Evolutionary conservation across 2,329 filamentous ascomycete genomes (phyloP).

Genomic region (Aureobasidium leucospermi): DNA sequence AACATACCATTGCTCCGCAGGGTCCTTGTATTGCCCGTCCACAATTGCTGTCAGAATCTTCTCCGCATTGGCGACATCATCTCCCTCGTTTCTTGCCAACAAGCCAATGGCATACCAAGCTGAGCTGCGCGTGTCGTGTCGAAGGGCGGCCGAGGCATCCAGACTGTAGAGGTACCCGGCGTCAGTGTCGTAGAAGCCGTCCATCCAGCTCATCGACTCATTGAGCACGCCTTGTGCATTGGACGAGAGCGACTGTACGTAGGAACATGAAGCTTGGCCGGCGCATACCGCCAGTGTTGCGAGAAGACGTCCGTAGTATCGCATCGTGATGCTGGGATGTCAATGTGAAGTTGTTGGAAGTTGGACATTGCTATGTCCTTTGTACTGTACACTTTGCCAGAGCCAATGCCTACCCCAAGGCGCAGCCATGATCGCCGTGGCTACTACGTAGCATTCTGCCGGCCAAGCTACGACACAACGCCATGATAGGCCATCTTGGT

Average conservation of each 20-base stretch:
- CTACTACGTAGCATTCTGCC: not conserved
- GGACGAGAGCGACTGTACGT: not conserved
- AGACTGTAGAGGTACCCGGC: slow-evolving; percentile 50
- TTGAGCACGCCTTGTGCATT: slow-evolving; percentile 26
- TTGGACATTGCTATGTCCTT: not conserved
- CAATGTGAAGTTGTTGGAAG: not conserved
- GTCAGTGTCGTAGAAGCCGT: slow-evolving; percentile 46
- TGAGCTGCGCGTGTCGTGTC: slow-evolving; percentile 51
- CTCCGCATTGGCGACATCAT: slow-evolving; percentile 45
- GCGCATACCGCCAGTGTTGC: not conserved
- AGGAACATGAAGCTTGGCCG: not conserved
- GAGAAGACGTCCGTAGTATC: not conserved
- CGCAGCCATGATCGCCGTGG: not conserved
- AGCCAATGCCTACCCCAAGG: not conserved
- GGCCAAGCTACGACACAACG: not conserved
- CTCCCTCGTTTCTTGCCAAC: slow-evolving; percentile 46
- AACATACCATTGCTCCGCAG: slow-evolving; percentile 47
- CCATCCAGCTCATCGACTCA: slow-evolving; percentile 50
- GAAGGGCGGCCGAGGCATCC: slow-evolving; percentile 37
- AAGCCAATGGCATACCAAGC: slow-evolving; percentile 55
- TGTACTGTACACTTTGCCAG: not conserved
- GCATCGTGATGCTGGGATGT: not conserved
- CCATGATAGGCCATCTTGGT: slow-evolving; percentile 2
- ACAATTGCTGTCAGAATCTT: slow-evolving; percentile 51
- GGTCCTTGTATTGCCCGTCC: slow-evolving; percentile 44